A percentile compares a stretch with the other conserved stretches of the same genome.
Evolutionary conservation across 2,329 filamentous ascomycete genomes (phyloP).

Genomic region (Furcasterigmium sp.): DNA sequence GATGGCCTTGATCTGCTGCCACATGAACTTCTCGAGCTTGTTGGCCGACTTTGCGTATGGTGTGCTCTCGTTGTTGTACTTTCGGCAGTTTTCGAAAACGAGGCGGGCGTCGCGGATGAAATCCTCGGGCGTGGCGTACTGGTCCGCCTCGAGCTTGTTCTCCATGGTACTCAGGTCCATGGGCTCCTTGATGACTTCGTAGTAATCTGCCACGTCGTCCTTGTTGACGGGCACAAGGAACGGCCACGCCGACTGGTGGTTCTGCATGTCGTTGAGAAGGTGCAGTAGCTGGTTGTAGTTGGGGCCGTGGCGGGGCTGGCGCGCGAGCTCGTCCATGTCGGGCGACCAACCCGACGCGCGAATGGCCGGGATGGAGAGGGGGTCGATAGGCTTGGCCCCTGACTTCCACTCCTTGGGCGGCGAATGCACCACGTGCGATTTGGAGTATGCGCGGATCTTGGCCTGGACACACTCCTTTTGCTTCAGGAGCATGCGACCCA

Average conservation of each 20-base stretch:
- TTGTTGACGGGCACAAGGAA: slow-evolving; percentile 91
- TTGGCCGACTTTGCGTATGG: slow-evolving; percentile 94
- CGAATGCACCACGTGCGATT: slow-evolving; percentile 79
- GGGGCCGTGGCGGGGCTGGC: slow-evolving; percentile 90
- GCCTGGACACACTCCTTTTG: slow-evolving; percentile 94
- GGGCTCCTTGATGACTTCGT: slow-evolving; percentile 94
- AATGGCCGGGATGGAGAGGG: slow-evolving; percentile 81
- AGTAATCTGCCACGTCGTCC: slow-evolving; percentile 97
- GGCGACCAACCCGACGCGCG: slow-evolving; percentile 90
- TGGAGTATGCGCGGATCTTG: slow-evolving; percentile 89
- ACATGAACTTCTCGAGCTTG: slow-evolving; percentile 92
- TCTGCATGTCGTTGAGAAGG: slow-evolving; percentile 91
- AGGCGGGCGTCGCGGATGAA: slow-evolving; percentile 85
- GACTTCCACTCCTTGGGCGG: slow-evolving; percentile 84
- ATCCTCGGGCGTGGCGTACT: slow-evolving; percentile 87
- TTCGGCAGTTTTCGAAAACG: slow-evolving; percentile 90
- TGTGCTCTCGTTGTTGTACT: slow-evolving; percentile 94
- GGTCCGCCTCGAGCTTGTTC: slow-evolving; percentile 85
- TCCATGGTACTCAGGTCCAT: slow-evolving; percentile 98
- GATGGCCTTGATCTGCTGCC: slow-evolving; percentile 83
- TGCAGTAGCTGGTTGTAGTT: slow-evolving; percentile 94
- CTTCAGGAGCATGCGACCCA: slow-evolving; percentile 89
- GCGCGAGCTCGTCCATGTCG: slow-evolving; percentile 95
- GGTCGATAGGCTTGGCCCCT: slow-evolving; percentile 71
- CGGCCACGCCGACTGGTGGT: slow-evolving; percentile 89